Base-by-base conservation (phyloP, 495 filamentous ascomycete genomes). In the Acidiella bohemica region DNA sequence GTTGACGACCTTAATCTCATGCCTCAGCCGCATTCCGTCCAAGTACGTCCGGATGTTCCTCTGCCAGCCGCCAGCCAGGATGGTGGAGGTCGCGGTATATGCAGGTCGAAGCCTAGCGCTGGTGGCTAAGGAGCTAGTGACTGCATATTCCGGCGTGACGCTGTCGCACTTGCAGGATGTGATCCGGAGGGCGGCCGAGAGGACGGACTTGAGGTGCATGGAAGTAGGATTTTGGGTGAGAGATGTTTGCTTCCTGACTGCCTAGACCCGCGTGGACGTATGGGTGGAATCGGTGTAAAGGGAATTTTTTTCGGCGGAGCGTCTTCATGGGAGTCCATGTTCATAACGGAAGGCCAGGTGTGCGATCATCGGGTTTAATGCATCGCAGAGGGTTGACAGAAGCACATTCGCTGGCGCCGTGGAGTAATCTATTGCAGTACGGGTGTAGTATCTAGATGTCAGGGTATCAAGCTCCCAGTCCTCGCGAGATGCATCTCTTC, bases 191-290 rank as follows among this genome's bases (percentile, higher is more conserved):
- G 2, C 5, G 5, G 16, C 18, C 10, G 32, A 5, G 14, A 18
- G 3, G 14, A 14, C 18, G 5, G 3, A 12, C 16, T 18, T 6
- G 11, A 19, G 5, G 3, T 34, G 32, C 21, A 3, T 18, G 13
- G 32, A 34, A 19, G 32, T 34, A 19, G 32, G 16, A 10, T 34
- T 34, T 14, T 34, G 32, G 32, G 21, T 34, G 14, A 34, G 16
- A 14, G 32, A 34, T 14, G 32, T 34, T 5, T 34, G 16, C 2
- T 34, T 34, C 13, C 9, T 34, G 3, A n/a, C n/a, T n/a, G n/a
- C n/a, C n/a, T n/a, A n/a, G n/a, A n/a, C n/a, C n/a, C n/a, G n/a
- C n/a, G n/a, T n/a, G n/a, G n/a, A n/a, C n/a, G n/a, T n/a, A n/a
- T n/a, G n/a, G n/a, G n/a, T n/a, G n/a, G n/a, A n/a, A n/a, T n/a